These are phyloP conservation scores for Conringia planisiliqua DNA, from an alignment of 345 rosid genomes.

Conservation along the genomic window DNA sequence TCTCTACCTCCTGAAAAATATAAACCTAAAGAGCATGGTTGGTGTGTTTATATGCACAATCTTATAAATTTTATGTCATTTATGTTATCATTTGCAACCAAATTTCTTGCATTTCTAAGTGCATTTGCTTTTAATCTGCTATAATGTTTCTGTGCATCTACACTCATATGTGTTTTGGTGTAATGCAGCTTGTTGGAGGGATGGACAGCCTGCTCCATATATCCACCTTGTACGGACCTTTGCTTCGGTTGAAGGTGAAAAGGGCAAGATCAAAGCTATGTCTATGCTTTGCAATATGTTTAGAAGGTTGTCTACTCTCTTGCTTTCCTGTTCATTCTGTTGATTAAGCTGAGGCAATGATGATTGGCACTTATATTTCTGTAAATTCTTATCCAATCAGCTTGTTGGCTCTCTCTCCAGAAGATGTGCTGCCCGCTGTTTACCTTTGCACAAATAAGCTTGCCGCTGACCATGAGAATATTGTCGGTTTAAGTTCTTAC, in stretches of 20 bases:
- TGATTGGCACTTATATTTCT: slow-evolving; percentile 5
- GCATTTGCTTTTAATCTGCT: background rate
- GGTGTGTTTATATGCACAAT: slow-evolving; percentile 29
- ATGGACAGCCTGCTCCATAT: slow-evolving; percentile 77
- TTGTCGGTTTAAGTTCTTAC: slow-evolving; percentile 41
- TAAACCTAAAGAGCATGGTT: slow-evolving; percentile 67
- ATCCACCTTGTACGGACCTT: slow-evolving; percentile 83
- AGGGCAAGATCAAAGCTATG: slow-evolving; percentile 80
- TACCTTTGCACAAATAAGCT: slow-evolving; percentile 90
- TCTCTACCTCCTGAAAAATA: slow-evolving; percentile 65
- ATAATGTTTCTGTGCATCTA: background rate
- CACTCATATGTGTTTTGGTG: background rate
- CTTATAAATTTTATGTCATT: background rate
- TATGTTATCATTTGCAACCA: background rate
- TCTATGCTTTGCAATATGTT: slow-evolving; percentile 93
- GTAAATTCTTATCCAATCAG: slow-evolving; percentile 39
- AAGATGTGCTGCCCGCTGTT: slow-evolving; percentile 77
- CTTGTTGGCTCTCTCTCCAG: slow-evolving; percentile 81
- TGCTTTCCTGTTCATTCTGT: background rate
- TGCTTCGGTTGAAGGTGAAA: slow-evolving; percentile 77
- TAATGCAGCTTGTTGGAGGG: slow-evolving; percentile 79
- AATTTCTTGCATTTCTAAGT: background rate
- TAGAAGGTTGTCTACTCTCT: slow-evolving; percentile 53
- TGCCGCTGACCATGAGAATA: slow-evolving; percentile 81
- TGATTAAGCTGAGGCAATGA: slow-evolving; percentile 12